phyloP scores from a whole-genome alignment of 2,329 filamentous ascomycete species.

The Torrubiellomyces zombiae region DNA sequence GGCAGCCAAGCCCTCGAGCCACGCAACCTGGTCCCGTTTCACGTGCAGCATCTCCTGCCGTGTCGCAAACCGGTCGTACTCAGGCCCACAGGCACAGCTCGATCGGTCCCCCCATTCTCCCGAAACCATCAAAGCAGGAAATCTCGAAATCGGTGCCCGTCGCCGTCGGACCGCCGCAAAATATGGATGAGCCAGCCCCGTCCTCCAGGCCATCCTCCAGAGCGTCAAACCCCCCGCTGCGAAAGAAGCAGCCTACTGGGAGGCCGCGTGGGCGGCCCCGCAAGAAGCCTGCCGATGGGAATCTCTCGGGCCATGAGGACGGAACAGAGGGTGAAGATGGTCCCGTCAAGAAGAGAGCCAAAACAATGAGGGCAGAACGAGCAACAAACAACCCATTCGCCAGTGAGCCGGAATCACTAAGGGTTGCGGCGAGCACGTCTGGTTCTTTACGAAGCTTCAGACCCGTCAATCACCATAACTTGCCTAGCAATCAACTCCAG shows the following conservation, averaged over 20 bases:
- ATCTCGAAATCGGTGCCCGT: conserved; percentile 18
- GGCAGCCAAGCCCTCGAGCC: too few relatives aligned
- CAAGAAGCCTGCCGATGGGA: conserved; percentile 41
- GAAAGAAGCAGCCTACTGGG: conserved; percentile 30
- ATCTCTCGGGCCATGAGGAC: conserved; percentile 60
- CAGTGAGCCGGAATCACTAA: conserved; percentile 58
- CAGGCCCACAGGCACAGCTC: conserved; percentile 11
- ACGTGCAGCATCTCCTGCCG: conserved; percentile 19
- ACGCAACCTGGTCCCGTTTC: conserved; percentile 11
- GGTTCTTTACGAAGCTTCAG: conserved; percentile 75
- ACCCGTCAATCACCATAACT: too few relatives aligned
- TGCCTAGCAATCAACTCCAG: conserved; percentile 39
- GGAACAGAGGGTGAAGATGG: conserved; percentile 43
- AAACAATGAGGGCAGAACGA: conserved; percentile 50
- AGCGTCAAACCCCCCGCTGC: conserved; percentile 28
- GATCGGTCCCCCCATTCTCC: conserved; percentile 8
- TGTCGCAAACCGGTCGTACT: conserved; percentile 18
- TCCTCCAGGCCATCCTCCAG: conserved; percentile 44
- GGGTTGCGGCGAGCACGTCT: conserved; percentile 81
- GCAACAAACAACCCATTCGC: conserved; percentile 59
- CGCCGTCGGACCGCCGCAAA: conserved; percentile 11
- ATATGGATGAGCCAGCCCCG: conserved; percentile 8
- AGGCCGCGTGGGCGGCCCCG: conserved; percentile 38
- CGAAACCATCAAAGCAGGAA: conserved; percentile 10
- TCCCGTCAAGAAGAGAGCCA: conserved; percentile 53